Evolutionary conservation across 2,329 filamentous ascomycete species (phyloP).

Genomic region (Thielaviopsis euricoi): DNA sequence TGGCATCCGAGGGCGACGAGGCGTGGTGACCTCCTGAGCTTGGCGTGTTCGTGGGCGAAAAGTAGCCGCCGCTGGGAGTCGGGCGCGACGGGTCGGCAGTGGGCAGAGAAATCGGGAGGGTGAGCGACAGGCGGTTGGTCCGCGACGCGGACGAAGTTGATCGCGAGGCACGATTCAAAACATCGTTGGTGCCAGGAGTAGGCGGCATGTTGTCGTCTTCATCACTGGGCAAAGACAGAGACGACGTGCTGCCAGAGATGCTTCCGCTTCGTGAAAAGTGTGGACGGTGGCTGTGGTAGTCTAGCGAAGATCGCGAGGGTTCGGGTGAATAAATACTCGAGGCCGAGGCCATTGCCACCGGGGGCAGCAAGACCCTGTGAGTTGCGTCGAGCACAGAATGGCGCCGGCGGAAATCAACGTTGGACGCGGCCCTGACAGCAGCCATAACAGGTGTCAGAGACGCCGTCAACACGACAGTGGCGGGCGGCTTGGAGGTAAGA

Average conservation of each 20-base stretch:
- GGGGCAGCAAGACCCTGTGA: conserved; percentile 4
- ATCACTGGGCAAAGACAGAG: conserved; percentile 9
- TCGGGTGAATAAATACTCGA: conserved; percentile 9
- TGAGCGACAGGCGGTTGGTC: conserved; percentile 43
- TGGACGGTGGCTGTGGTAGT: conserved; percentile 4
- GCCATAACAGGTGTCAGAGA: conserved; percentile 8
- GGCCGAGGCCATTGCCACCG: conserved; percentile 11
- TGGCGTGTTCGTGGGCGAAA: conserved; percentile 27
- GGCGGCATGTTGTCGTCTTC: conserved; percentile 22
- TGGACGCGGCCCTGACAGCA: conserved; percentile 4
- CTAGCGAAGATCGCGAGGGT: conserved; percentile 3
- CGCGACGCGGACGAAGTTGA: conserved; percentile 37
- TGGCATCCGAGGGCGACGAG: conserved; percentile 32
- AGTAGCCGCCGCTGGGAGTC: conserved; percentile 21
- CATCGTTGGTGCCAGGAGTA: conserved; percentile 22
- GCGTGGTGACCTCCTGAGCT: conserved; percentile 21
- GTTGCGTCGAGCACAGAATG: conserved; percentile 9
- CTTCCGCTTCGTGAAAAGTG: conserved; percentile 10
- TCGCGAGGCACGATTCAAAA: conserved; percentile 29
- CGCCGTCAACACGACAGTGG: neutral
- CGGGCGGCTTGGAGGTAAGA: neutral
- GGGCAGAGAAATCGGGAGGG: conserved; percentile 42
- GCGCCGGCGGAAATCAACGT: conserved; percentile 7
- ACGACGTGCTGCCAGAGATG: conserved; percentile 11
- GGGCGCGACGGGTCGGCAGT: conserved; percentile 35